Base-by-base conservation (phyloP, 106 monocot species). In the Apostasia shenzhenica region DNA sequence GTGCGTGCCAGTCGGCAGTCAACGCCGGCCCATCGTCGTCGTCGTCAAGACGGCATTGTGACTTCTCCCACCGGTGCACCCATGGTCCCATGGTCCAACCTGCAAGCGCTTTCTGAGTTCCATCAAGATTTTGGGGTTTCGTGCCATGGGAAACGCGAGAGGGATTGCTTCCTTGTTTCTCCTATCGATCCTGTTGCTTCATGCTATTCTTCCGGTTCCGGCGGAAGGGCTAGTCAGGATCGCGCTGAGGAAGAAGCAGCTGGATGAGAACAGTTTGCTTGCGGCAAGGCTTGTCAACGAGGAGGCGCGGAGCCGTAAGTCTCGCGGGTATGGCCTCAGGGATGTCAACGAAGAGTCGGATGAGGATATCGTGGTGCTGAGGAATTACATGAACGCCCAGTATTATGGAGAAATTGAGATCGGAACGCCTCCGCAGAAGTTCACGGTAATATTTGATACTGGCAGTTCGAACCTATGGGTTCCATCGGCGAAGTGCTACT, bases 381-480 rank as follows among this genome's bases (percentile, higher is more conserved):
- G 88, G 74, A 91, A 94, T 72, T 94, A 94, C 70, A 66, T 94
- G 79, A 82, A 94, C 66, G 94, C 94, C 3, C 94, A 94, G 77
- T 94, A 94, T 75, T 94, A 77, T 54, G 94, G 90, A 40, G 94
- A 90, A 73, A 83, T 94, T 54, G 85, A 88, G 38, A 76, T 94
- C 41, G 86, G 94, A 12, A 59, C 85, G 14, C 81, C 94, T 14
- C 58, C 88, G 6, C 94, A 94, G 81, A 90, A 77, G 12, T 94
- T 94, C 67, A 85, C 83, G 0, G 90, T 88, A 37, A 85, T 94
- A 39, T 94, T 94, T 67, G 94, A 94, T 52, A 91, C 94, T 1
- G 94, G 94, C 1, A 94, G 94, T 73, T 84, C 94, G 5, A 85
- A 94, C 67, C 74, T 90, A 2, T 94, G 94, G 94, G 85, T 94